A percentile compares a stretch with the other conserved stretches of the same genome.
These are phyloP conservation scores for Terfezia claveryi DNA, from an alignment of 495 filamentous ascomycete species.

Conservation along the genomic window DNA sequence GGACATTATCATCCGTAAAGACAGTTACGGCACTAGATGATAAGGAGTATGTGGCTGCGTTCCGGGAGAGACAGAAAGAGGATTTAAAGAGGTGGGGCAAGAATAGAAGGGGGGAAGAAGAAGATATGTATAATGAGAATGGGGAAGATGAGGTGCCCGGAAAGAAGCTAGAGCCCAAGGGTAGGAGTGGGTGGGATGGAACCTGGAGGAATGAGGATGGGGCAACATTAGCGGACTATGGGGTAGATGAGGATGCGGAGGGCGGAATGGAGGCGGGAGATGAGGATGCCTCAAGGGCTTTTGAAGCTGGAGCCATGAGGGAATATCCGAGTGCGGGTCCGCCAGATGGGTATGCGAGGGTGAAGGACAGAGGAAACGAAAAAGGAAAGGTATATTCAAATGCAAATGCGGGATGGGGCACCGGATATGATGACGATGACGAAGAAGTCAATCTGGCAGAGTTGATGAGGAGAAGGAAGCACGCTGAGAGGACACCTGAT, in stretches of 20 bases:
- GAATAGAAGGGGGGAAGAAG: constrained; percentile 13
- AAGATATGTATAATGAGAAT: constrained; percentile 20
- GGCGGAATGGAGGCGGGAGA: constrained; percentile 17
- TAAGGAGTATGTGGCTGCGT: constrained; percentile 31
- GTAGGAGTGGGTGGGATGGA: constrained; percentile 29
- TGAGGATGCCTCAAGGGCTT: constrained; percentile 28
- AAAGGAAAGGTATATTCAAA: no score
- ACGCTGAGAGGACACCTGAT: neutral
- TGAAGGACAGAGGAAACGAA: no score
- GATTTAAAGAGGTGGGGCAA: constrained; percentile 27
- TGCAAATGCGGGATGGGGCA: no score
- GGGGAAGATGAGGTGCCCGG: constrained; percentile 6
- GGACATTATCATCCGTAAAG: no score
- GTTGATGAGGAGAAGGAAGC: constrained; percentile 30
- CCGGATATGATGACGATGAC: constrained; percentile 31
- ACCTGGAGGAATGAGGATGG: constrained; percentile 72
- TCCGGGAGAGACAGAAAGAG: constrained; percentile 32
- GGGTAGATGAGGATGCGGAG: constrained; percentile 67
- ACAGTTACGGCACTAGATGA: constrained; percentile 16
- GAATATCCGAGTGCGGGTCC: neutral
- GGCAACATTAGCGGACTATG: constrained; percentile 68
- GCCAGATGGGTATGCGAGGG: neutral
- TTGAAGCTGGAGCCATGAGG: neutral
- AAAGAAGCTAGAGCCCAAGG: constrained; percentile 9
- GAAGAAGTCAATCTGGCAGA: constrained; percentile 64